Base-by-base conservation (phyloP, 2,329 filamentous ascomycete species). In the Colletotrichum ledebouriae region DNA sequence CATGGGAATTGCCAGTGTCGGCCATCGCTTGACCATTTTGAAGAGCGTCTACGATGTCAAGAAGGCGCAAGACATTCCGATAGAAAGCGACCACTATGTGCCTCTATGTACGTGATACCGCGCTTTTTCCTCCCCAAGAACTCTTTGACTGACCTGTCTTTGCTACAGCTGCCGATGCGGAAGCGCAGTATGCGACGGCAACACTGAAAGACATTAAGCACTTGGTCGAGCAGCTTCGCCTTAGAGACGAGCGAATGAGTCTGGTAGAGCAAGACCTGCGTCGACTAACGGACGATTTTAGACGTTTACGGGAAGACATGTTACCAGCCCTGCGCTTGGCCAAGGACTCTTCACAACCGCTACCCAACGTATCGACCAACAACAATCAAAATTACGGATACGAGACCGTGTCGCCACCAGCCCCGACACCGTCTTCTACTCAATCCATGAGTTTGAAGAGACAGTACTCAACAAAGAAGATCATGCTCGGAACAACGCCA, bases 1-100 rank as follows among this genome's bases (percentile, higher is more conserved):
- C 77, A 95, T 98, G 90, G 94, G 94, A 55, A 92, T 99, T 72
- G 85, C 86, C 71, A 98, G 95, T 81, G 94, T 98, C 55, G 96
- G 96, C 46, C 96, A 99, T 82, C 91, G 96, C 69, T 85, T 99
- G 74, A 97, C 94, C 22, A 97, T 99, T 66, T 86, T 99, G 67
- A 98, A 98, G 82, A 94, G 90, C 75, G 94, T 98, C 62, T 98
- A 98, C 81, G 94, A 98, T 76, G 91, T 96, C 76, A 99, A 99
- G 83, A 91, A 95, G 78, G 94, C 94, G 72, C 94, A 98, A 76
- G 94, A 97, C 74, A 89, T 98, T 69, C 92, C 93, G 15, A 88
- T 98, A 74, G 95, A 98, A 76, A 90, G 91, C 70, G 95, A 98
- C 75, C 93, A 98, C 79, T 99, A 98, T 78, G 87, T 98, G 59